Evolutionary conservation across 2,329 filamentous ascomycete genomes (phyloP), one percentile per base, ranked within the genome.

Genomic region (Amylocarpus encephaloides): DNA sequence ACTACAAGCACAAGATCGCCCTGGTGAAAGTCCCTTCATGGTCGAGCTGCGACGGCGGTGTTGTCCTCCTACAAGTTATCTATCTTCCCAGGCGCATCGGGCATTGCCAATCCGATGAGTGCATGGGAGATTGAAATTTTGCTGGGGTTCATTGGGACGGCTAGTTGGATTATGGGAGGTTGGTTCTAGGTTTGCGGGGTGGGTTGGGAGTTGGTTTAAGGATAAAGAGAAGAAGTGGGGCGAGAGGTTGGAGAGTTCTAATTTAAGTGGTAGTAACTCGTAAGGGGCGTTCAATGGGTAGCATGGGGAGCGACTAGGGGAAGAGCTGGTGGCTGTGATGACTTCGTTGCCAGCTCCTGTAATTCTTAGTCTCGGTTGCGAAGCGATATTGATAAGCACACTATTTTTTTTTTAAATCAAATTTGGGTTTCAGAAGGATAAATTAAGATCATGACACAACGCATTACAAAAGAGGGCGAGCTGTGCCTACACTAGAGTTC

Each of bases 11-110:
- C 46, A 63, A 68, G 5, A 61, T 76, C 40, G 70, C 66, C 0
- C 67, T 73, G 29, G 70, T 82, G 29, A 71, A 70, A 36, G 52
- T 74, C 46, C 59, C 68, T 0, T 51, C 52, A 2, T 75, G 71
- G 71, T 71, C 64, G 2, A 65, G 64, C 0, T 73, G 74, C 5
- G 15, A 36, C 15, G 34, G 34, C 0, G 71, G 77, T 0, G 69
- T 79, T 2, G 71, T 68, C 1, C 65, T 80, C 0, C 46, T 81
- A 0, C n/a, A n/a, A n/a, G n/a, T n/a, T n/a, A n/a, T n/a, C n/a
- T n/a, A n/a, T 59, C 1, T 42, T 47, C 18, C 56, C 56, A n/a
- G 56, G 57, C 12, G 51, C 49, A 12, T 54, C 55, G 2, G 48
- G 13, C 2, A 46, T 59, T 19, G 41, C 32, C 6, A 54, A 54